Conservation (phyloP, 257 asterid genomes). For the Scutellaria galericulata region DNA sequence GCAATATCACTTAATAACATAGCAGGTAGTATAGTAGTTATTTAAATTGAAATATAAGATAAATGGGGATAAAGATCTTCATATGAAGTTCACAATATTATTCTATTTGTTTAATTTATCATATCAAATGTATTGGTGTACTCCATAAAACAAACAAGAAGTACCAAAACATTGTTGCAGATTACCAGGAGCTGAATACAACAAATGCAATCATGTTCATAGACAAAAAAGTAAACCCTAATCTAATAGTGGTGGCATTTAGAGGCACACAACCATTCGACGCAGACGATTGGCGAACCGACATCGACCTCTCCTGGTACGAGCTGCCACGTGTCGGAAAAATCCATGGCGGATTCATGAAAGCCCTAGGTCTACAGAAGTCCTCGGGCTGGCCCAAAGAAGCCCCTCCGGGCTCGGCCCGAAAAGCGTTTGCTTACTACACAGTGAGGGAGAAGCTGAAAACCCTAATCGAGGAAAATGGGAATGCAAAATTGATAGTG, state of each 20-base stretch:
- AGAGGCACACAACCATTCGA: slow-evolving; percentile 69
- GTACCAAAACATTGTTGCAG: slow-evolving; percentile 34
- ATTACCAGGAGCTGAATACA: slow-evolving; percentile 43
- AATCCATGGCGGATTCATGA: slow-evolving; percentile 63
- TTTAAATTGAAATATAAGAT: no score
- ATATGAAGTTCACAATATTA: no score
- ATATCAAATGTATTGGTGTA: no score
- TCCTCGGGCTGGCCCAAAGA: slow-evolving; percentile 59
- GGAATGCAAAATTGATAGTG: slow-evolving; percentile 50
- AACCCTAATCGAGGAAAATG: slow-evolving; percentile 39
- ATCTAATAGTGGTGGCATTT: slow-evolving; percentile 59
- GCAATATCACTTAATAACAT: no score
- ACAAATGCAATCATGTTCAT: slow-evolving; percentile 60
- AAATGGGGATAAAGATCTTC: no score
- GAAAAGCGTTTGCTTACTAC: slow-evolving; percentile 58
- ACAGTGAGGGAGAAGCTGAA: slow-evolving; percentile 52
- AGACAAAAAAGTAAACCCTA: slow-evolving; percentile 40
- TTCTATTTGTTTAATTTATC: no score
- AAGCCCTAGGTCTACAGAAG: slow-evolving; percentile 70
- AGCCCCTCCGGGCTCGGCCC: not conserved
- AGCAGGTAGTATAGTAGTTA: no score
- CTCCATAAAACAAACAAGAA: not conserved
- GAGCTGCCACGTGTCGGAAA: slow-evolving; percentile 54
- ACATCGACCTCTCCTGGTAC: slow-evolving; percentile 72
- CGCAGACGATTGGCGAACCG: slow-evolving; percentile 61